Percentiles rank a stretch among this genome's conserved stretches.
phyloP scores from a whole-genome alignment of 768 basidiomycete genomes.

The Podaxis mareebaensis region DNA sequence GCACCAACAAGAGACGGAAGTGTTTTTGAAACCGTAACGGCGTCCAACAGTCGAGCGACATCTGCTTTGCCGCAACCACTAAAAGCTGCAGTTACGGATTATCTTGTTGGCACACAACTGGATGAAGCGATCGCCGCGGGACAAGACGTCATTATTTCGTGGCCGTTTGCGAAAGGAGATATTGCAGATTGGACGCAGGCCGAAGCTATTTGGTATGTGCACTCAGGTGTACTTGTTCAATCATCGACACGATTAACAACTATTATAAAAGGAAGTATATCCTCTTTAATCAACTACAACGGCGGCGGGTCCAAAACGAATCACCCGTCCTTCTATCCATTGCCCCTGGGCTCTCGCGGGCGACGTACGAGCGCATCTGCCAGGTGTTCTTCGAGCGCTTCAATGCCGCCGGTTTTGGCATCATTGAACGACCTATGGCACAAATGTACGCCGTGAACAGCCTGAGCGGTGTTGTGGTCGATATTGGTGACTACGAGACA shows the following conservation, averaged over 20 bases:
- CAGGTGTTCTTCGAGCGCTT: slow-evolving; percentile 92
- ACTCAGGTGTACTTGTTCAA: not conserved
- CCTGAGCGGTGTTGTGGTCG: slow-evolving; percentile 76
- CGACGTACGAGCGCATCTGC: slow-evolving; percentile 69
- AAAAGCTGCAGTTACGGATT: slow-evolving; percentile 65
- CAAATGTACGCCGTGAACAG: slow-evolving; percentile 79
- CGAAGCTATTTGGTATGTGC: slow-evolving; percentile 82
- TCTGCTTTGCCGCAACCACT: slow-evolving; percentile 47
- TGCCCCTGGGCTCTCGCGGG: slow-evolving; percentile 61
- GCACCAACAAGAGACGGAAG: slow-evolving; percentile 22
- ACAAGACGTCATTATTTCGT: slow-evolving; percentile 72
- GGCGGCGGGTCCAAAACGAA: slow-evolving; percentile 84
- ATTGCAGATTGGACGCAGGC: slow-evolving; percentile 81
- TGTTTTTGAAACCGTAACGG: slow-evolving; percentile 28
- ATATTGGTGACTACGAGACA: slow-evolving; percentile 75
- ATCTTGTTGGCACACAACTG: slow-evolving; percentile 77
- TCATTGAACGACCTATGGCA: slow-evolving; percentile 82
- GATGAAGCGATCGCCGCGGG: slow-evolving; percentile 78
- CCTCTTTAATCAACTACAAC: slow-evolving; percentile 71
- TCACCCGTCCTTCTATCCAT: slow-evolving; percentile 82
- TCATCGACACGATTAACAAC: slow-evolving; percentile 10
- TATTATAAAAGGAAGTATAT: slow-evolving; percentile 70
- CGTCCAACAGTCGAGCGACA: slow-evolving; percentile 46
- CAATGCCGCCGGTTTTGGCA: slow-evolving; percentile 80
- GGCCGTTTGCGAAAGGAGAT: slow-evolving; percentile 79